Evolutionary conservation across 2,329 filamentous ascomycete genomes (phyloP).

Genomic region (Pseudogymnoascus verrucosus): DNA sequence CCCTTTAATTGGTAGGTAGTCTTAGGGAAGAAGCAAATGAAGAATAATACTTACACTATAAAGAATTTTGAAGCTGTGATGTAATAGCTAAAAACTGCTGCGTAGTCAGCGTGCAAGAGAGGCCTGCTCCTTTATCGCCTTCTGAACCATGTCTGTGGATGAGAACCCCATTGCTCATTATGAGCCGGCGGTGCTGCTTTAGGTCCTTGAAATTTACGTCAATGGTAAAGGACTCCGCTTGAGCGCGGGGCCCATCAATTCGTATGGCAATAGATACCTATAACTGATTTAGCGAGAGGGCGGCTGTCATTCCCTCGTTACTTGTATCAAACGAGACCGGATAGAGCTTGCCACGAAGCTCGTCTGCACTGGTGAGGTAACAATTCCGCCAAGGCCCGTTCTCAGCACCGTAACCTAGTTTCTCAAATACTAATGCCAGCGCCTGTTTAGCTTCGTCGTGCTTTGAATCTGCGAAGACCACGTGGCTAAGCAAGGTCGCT

Average conservation of each 20-base stretch:
- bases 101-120: background rate
- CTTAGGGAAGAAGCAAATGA: background rate
- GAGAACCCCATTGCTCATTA: background rate
- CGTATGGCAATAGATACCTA: background rate
- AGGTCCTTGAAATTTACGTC: background rate
- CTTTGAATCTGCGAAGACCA: conserved; percentile 24
- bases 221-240: background rate
- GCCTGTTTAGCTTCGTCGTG: conserved; percentile 14
- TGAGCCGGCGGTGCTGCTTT: background rate
- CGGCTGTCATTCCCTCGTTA: background rate
- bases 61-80: background rate
- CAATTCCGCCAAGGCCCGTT: conserved; percentile 36
- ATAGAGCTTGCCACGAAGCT: conserved; percentile 17
- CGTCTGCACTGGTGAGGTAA: conserved; percentile 28
- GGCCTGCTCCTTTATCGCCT: background rate
- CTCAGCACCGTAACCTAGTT: conserved; percentile 31
- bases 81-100: background rate
- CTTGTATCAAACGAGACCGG: background rate
- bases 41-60: background rate
- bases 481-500: conserved; percentile 31
- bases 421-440: conserved; percentile 28
- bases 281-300: background rate
- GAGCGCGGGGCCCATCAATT: background rate
- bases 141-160: background rate
- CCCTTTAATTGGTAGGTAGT: background rate